Evolutionary conservation across 2,329 filamentous ascomycete genomes (phyloP).

Genomic region (Penicillium brevicompactum): DNA sequence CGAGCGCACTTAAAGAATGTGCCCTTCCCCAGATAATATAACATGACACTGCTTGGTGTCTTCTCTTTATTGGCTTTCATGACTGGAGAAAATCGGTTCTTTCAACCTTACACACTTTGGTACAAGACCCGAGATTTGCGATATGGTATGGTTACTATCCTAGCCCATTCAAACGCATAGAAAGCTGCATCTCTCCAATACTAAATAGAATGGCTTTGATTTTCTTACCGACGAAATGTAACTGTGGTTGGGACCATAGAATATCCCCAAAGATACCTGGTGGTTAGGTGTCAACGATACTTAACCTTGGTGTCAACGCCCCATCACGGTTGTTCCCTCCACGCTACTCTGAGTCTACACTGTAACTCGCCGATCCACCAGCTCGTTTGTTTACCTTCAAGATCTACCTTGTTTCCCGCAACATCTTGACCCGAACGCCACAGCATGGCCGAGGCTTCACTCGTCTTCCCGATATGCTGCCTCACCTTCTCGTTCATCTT

Average conservation of each 20-base stretch:
- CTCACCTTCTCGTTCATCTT: slow-evolving; percentile 21
- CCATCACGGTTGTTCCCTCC: not conserved
- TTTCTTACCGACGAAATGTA: too few relatives aligned
- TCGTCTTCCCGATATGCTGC: slow-evolving; percentile 14
- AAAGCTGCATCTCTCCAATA: too few relatives aligned
- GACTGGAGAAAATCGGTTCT: not conserved
- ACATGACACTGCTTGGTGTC: too few relatives aligned
- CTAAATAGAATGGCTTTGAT: too few relatives aligned
- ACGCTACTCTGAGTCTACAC: not conserved
- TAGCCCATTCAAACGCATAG: too few relatives aligned
- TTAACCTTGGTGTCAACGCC: not conserved
- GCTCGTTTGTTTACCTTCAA: not conserved
- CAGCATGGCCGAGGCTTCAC: slow-evolving; percentile 4
- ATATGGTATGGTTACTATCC: too few relatives aligned
- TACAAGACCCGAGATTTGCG: too few relatives aligned
- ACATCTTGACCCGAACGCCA: not conserved
- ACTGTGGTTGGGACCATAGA: not conserved
- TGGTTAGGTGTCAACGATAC: not conserved
- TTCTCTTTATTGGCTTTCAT: not conserved
- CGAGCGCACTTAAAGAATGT: not conserved
- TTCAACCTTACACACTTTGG: not conserved
- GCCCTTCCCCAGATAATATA: not conserved
- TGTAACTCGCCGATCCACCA: not conserved
- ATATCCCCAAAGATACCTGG: not conserved
- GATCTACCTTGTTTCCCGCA: not conserved